A percentile compares a stretch with the other conserved stretches of the same genome.
phyloP scores from a whole-genome alignment of 768 basidiomycete species.

The Boletus pseudopeckii region DNA sequence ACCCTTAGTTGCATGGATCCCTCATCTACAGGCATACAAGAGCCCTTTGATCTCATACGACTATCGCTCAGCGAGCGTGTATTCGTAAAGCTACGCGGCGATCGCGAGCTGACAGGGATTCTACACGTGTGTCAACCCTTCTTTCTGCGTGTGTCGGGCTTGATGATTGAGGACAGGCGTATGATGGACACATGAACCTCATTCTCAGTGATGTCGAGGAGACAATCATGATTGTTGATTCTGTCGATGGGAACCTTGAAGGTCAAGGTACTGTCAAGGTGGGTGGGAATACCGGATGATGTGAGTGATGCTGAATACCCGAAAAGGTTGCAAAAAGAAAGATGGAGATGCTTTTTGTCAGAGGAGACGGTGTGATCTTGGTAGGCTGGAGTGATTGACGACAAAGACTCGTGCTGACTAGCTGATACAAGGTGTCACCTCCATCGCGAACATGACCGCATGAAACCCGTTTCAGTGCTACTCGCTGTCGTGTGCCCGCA shows the following conservation, averaged over 20 bases:
- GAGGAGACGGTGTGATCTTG: constrained; percentile 96
- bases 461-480: neutral
- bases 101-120: constrained; percentile 86
- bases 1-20: constrained; percentile 53
- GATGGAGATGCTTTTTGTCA: constrained; percentile 96
- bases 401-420: constrained; percentile 9
- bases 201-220: constrained; percentile 98
- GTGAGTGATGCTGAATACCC: neutral
- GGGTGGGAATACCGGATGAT: constrained; percentile 11
- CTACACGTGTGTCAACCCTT: constrained; percentile 71
- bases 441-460: constrained; percentile 61
- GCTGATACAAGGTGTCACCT: constrained; percentile 62
- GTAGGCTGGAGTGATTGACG: constrained; percentile 43
- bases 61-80: constrained; percentile 96
- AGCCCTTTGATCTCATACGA: constrained; percentile 96
- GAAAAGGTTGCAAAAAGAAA: constrained; percentile 84
- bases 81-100: constrained; percentile 95
- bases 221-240: constrained; percentile 93
- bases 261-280: constrained; percentile 66
- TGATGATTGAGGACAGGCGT: constrained; percentile 60
- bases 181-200: constrained; percentile 99
- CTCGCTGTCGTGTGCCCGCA: constrained; percentile 22
- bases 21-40: constrained; percentile 75
- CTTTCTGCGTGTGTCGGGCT: neutral
- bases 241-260: constrained; percentile 59